These are phyloP conservation scores for Ceratorhiza oryzae-sativae DNA, from an alignment of 1,284 basidiomycete species.

Conservation along the genomic window DNA sequence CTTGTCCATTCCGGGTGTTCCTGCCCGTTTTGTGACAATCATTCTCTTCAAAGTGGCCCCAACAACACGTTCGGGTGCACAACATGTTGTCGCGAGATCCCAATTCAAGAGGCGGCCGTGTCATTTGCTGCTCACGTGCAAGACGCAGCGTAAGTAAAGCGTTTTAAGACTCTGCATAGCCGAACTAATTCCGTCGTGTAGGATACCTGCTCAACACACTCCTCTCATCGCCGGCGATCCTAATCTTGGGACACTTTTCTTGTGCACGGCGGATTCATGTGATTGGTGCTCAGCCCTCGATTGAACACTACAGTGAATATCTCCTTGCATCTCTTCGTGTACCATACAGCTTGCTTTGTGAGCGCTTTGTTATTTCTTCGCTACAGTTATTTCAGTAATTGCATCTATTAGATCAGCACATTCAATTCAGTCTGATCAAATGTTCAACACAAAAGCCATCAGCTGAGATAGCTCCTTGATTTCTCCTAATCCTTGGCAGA, in stretches of 20 bases:
- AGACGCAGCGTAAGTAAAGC: not conserved
- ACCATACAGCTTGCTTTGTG: not conserved
- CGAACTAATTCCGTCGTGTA: not conserved
- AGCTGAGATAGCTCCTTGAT: not conserved
- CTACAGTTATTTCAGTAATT: conserved; percentile 3
- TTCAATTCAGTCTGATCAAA: not conserved
- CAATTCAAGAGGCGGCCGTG: conserved; percentile 8
- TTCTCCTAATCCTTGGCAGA: conserved; percentile 31
- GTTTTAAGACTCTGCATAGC: not conserved
- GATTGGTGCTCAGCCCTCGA: conserved; percentile 36
- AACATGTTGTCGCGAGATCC: not conserved
- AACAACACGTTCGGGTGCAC: conserved; percentile 32
- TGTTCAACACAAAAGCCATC: not conserved
- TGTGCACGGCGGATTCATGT: conserved; percentile 20
- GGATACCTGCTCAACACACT: conserved; percentile 21
- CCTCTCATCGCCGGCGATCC: conserved; percentile 32
- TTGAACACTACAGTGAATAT: not conserved
- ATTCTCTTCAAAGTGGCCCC: conserved; percentile 17
- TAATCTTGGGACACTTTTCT: conserved; percentile 25
- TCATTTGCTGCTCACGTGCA: conserved; percentile 30
- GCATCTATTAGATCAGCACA: not conserved
- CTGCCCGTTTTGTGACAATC: conserved; percentile 25
- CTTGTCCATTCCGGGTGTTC: conserved; percentile 18
- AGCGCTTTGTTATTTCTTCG: conserved; percentile 4
- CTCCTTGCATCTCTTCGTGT: conserved; percentile 3